Evolutionary conservation across 225 moss, liverwort and hornwort species (phyloP).

Genomic region (Climacium dendroides): DNA sequence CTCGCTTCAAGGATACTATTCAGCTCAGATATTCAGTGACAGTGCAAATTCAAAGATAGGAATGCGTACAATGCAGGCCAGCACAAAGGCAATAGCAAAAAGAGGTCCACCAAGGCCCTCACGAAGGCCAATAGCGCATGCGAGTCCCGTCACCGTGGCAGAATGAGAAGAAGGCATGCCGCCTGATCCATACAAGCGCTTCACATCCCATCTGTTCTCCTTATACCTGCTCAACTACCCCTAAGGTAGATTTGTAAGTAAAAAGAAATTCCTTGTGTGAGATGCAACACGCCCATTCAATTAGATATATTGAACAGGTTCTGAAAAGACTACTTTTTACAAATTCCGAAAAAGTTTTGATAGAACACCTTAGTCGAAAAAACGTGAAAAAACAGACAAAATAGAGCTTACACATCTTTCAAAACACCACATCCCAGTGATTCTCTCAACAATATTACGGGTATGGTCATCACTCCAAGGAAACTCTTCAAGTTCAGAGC

Average conservation of each 20-base stretch:
- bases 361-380: background rate
- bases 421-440: background rate
- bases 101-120: constrained; percentile 86
- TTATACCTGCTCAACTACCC: constrained; percentile 72
- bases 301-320: background rate
- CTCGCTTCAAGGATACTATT: background rate
- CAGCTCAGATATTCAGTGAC: background rate
- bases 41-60: background rate
- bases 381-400: background rate
- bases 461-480: background rate
- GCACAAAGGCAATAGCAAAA: constrained; percentile 79
- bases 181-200: constrained; percentile 89
- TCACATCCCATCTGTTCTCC: constrained; percentile 97
- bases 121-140: constrained; percentile 72
- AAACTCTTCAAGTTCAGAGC: background rate
- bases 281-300: background rate
- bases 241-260: constrained; percentile 22
- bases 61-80: constrained; percentile 74
- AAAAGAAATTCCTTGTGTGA: background rate
- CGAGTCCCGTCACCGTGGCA: constrained; percentile 84
- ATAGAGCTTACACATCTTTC: background rate
- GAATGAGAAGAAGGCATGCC: constrained; percentile 99
- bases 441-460: background rate
- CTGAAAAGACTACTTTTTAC: background rate
- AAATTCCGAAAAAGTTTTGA: background rate